Conservation (phyloP, 2,329 filamentous ascomycete genomes). For the Fusarium nodosum region DNA sequence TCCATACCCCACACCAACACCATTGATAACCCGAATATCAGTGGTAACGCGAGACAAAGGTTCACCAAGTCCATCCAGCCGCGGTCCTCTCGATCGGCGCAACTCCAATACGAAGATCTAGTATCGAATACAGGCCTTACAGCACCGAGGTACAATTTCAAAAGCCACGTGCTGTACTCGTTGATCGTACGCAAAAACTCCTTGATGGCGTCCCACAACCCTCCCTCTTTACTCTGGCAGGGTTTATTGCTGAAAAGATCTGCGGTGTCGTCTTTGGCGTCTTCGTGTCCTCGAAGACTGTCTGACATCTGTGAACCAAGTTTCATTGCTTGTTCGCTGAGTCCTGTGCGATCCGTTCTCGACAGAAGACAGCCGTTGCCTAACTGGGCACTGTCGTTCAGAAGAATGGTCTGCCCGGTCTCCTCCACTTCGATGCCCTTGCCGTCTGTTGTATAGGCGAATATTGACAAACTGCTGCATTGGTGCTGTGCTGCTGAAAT, state of each 20-base stretch:
- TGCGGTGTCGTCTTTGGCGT: constrained; percentile 50
- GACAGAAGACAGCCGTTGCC: constrained; percentile 4
- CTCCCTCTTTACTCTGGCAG: constrained; percentile 4
- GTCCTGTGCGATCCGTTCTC: constrained; percentile 5
- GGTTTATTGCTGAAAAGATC: constrained; percentile 47
- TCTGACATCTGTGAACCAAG: constrained; percentile 44
- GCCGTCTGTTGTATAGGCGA: constrained; percentile 42
- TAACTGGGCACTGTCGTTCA: not conserved
- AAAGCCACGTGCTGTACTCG: constrained; percentile 26
- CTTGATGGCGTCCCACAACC: constrained; percentile 29
- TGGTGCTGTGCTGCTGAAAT: constrained; percentile 5
- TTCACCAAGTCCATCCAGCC: constrained; percentile 47
- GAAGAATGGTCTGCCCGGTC: not conserved
- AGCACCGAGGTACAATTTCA: constrained; percentile 54
- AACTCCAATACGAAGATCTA: constrained; percentile 55
- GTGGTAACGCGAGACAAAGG: constrained; percentile 49
- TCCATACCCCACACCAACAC: constrained; percentile 49
- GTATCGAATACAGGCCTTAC: constrained; percentile 58
- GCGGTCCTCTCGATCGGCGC: constrained; percentile 42
- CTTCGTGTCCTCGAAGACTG: constrained; percentile 48
- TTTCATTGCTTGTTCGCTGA: constrained; percentile 19
- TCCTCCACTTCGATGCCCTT: constrained; percentile 1
- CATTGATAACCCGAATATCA: constrained; percentile 44
- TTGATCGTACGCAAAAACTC: constrained; percentile 23
- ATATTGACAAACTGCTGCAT: constrained; percentile 49